These are phyloP conservation scores for Protostelium mycophagum DNA, from an alignment of 78 protist species.

Conservation along the genomic window DNA sequence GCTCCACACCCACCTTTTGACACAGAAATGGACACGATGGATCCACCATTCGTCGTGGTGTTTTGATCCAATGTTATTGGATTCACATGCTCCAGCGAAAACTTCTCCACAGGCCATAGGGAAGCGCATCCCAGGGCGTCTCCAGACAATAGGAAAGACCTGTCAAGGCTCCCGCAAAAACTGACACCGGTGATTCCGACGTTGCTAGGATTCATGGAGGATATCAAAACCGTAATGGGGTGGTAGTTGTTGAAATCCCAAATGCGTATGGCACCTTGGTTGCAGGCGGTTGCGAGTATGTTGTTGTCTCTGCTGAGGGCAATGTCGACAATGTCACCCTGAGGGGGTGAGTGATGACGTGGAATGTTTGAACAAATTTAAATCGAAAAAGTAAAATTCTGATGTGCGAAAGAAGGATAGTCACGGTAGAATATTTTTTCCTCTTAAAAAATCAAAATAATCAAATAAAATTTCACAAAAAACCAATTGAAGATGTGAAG, in stretches of 20 bases:
- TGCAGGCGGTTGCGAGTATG: not conserved
- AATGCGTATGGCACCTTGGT: not conserved
- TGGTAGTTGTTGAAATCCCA: not conserved
- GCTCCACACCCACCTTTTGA: too few species aligned
- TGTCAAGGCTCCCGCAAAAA: not conserved
- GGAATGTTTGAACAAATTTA: not conserved
- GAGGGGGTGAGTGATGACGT: not conserved
- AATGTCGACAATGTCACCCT: not conserved
- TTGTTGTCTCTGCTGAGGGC: not conserved
- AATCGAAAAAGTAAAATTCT: not conserved
- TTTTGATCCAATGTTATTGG: not conserved
- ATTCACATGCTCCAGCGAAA: not conserved
- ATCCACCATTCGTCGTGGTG: not conserved
- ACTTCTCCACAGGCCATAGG: not conserved
- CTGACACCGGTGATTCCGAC: not conserved
- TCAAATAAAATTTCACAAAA: too few species aligned
- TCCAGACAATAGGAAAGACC: not conserved
- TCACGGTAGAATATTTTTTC: too few species aligned
- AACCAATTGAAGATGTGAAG: not conserved
- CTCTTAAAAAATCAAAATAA: too few species aligned
- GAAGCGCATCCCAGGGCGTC: not conserved
- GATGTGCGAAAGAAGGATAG: not conserved
- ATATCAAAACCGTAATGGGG: not conserved
- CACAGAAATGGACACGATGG: not conserved
- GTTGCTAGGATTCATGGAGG: not conserved